These are phyloP conservation scores for Sporothrix humicola DNA, from an alignment of 2,329 filamentous ascomycete species.

Conservation along the genomic window DNA sequence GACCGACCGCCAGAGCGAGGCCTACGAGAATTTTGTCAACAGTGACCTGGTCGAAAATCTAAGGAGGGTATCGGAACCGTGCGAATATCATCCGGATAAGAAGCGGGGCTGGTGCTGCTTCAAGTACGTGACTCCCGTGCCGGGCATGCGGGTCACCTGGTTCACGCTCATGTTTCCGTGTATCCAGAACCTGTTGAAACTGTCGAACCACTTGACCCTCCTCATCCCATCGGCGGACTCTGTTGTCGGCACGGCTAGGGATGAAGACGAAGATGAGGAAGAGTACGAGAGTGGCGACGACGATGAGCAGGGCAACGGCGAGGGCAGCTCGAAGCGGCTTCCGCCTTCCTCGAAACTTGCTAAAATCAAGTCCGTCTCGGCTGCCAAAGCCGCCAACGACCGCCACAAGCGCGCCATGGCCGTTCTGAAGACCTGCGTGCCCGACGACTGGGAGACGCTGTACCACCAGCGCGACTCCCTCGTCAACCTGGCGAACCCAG, in stretches of 20 bases:
- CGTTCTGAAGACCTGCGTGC: conserved; percentile 75
- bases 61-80: conserved; percentile 68
- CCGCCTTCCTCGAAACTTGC: not conserved
- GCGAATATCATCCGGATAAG: conserved; percentile 70
- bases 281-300: not conserved
- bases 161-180: conserved; percentile 81
- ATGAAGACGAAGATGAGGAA: not conserved
- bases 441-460: conserved; percentile 74
- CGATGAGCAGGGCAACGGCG: not conserved
- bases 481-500: conserved; percentile 78
- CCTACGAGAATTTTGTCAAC: conserved; percentile 82
- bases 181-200: conserved; percentile 81
- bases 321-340: not conserved
- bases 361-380: not conserved
- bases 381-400: conserved; percentile 48
- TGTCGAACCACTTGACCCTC: conserved; percentile 91
- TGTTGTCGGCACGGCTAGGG: conserved; percentile 43
- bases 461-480: conserved; percentile 79
- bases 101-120: conserved; percentile 85
- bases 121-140: conserved; percentile 51
- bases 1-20: conserved; percentile 77
- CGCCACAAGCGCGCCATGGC: conserved; percentile 80
- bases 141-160: conserved; percentile 56
- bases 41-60: conserved; percentile 74
- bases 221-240: conserved; percentile 74